Conservation (phyloP, 2,329 filamentous ascomycete genomes). For the Trichoderma pleuroti region DNA sequence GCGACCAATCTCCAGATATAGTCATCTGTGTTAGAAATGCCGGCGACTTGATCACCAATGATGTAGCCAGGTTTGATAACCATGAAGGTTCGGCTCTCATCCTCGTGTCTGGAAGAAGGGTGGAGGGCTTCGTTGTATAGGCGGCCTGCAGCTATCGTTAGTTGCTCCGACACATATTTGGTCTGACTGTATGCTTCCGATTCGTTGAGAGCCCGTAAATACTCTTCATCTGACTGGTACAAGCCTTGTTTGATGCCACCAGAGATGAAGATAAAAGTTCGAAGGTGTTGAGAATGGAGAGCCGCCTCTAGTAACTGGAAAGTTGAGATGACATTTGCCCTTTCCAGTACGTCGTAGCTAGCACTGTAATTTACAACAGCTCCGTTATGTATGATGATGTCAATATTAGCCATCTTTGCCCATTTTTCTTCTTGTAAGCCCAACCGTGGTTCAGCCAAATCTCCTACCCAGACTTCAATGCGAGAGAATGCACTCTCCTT, state of each 20-base stretch:
- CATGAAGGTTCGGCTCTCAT: background rate
- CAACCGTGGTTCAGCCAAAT: background rate
- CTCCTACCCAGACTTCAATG: background rate
- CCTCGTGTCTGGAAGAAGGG: background rate
- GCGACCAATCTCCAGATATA: background rate
- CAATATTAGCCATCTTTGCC: background rate
- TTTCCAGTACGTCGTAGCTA: background rate
- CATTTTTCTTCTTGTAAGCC: background rate
- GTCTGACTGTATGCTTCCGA: background rate
- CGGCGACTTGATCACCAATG: background rate
- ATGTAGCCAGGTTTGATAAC: background rate
- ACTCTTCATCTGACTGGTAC: background rate
- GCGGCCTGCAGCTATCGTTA: background rate
- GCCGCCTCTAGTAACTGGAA: background rate
- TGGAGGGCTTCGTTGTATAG: background rate
- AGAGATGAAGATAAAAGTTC: background rate
- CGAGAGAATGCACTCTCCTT: background rate
- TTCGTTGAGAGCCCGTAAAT: background rate
- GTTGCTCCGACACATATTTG: background rate
- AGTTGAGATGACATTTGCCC: background rate
- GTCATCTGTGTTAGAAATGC: background rate
- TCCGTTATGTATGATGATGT: background rate
- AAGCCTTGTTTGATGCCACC: background rate
- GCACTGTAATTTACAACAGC: background rate
- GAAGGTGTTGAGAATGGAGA: background rate